These are phyloP conservation scores for Xylaria hypoxylon DNA, from an alignment of 2,329 filamentous ascomycete genomes.

Conservation along the genomic window DNA sequence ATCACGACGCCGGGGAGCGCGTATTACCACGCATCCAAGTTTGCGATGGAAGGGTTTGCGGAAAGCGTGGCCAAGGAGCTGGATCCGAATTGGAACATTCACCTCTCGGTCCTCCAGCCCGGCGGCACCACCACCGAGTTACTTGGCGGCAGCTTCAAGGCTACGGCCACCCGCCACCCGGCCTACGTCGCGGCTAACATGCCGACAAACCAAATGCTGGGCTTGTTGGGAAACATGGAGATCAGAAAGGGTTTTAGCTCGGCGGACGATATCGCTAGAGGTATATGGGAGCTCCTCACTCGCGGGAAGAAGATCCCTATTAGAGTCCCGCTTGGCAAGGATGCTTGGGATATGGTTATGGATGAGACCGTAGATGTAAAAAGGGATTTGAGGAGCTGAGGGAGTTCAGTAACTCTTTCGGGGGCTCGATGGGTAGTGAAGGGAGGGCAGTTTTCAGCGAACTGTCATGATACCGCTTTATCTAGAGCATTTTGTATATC, in stretches of 20 bases:
- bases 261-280: constrained; percentile 52
- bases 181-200: constrained; percentile 51
- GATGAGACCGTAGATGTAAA: constrained; percentile 48
- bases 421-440: constrained; percentile 11
- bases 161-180: constrained; percentile 51
- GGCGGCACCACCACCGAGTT: constrained; percentile 54
- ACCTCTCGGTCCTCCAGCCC: constrained; percentile 57
- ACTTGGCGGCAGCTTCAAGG: constrained; percentile 41
- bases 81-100: constrained; percentile 46
- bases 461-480: background rate
- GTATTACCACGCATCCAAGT: constrained; percentile 45
- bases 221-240: constrained; percentile 45
- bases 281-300: constrained; percentile 52
- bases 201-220: constrained; percentile 45
- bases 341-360: constrained; percentile 52
- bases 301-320: constrained; percentile 53
- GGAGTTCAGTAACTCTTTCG: constrained; percentile 46
- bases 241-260: constrained; percentile 48
- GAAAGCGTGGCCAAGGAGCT: constrained; percentile 41
- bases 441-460: constrained; percentile 1
- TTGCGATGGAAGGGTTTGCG: constrained; percentile 44
- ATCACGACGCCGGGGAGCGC: constrained; percentile 45
- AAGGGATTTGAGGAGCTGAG: constrained; percentile 44
- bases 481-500: background rate
- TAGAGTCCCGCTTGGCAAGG: constrained; percentile 56